These are phyloP conservation scores for Gracilaria gracilis DNA, from an alignment of 23 red algal species.

Conservation along the genomic window DNA sequence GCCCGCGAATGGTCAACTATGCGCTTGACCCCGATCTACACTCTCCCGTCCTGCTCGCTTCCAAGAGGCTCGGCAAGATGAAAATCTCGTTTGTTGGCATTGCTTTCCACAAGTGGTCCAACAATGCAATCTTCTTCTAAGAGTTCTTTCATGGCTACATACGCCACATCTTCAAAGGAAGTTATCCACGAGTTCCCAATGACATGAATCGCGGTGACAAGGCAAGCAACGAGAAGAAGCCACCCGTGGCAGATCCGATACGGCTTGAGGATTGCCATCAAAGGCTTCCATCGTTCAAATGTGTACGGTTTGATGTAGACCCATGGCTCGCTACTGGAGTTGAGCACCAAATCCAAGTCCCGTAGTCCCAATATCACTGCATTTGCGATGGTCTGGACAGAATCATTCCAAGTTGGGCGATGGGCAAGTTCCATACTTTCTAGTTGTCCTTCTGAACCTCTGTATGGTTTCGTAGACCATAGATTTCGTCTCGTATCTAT, in stretches of 20 bases:
- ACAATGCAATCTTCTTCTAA: background rate
- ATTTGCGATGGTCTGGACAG: background rate
- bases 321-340: background rate
- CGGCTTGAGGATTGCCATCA: background rate
- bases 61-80: no score
- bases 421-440: no score
- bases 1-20: no score
- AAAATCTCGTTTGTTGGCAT: no score
- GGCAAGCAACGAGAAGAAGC: background rate
- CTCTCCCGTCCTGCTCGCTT: no score
- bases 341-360: background rate
- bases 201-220: background rate
- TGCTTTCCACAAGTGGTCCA: background rate
- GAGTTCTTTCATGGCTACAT: constrained; percentile 4
- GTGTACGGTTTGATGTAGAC: background rate
- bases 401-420: no score
- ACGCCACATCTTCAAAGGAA: background rate
- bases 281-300: background rate
- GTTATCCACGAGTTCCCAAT: background rate
- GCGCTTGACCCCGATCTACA: no score
- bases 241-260: background rate
- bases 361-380: background rate
- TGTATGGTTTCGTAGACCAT: no score
- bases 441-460: no score
- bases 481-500: no score